Percentiles rank a stretch among this genome's conserved stretches.
Conservation (phyloP, 1,139 yeast genomes). For the Nakaseomyces glabratus region DNA sequence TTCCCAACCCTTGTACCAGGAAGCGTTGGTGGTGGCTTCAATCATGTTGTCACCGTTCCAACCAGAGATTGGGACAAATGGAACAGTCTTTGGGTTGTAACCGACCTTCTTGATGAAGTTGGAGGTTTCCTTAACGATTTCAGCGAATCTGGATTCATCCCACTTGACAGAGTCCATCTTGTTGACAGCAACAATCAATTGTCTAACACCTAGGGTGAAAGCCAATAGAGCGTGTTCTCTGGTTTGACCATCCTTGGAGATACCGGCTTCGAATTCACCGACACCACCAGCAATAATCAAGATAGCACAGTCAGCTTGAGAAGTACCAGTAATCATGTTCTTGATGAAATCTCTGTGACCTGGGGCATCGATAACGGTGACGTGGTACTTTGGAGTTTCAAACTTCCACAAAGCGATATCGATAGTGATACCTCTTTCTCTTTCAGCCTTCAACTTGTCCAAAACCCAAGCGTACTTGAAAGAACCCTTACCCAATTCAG, state of each 20-base stretch:
- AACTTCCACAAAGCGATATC: constrained; percentile 93
- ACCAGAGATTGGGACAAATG: constrained; percentile 91
- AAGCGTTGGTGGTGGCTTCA: constrained; percentile 72
- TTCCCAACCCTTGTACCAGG: constrained; percentile 90
- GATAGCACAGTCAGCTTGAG: constrained; percentile 96
- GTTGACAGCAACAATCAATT: constrained; percentile 84
- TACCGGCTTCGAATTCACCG: constrained; percentile 99
- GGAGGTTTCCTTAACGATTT: constrained; percentile 74
- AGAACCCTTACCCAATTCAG: constrained; percentile 97
- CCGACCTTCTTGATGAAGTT: constrained; percentile 91
- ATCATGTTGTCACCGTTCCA: constrained; percentile 95
- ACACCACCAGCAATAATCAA: constrained; percentile 95
- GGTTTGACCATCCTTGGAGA: constrained; percentile 98
- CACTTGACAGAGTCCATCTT: constrained; percentile 90
- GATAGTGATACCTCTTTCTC: constrained; percentile 96
- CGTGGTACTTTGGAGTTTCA: constrained; percentile 92
- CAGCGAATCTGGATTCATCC: constrained; percentile 74
- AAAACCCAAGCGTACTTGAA: constrained; percentile 98
- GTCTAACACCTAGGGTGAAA: constrained; percentile 95
- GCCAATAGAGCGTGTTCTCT: constrained; percentile 98
- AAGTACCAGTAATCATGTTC: constrained; percentile 89
- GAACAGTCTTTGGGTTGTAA: constrained; percentile 86
- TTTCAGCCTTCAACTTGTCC: constrained; percentile 95
- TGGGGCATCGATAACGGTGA: constrained; percentile 90
- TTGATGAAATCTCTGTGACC: constrained; percentile 97